phyloP scores from a whole-genome alignment of 768 basidiomycete genomes.

The Hysterangium stoloniferum region DNA sequence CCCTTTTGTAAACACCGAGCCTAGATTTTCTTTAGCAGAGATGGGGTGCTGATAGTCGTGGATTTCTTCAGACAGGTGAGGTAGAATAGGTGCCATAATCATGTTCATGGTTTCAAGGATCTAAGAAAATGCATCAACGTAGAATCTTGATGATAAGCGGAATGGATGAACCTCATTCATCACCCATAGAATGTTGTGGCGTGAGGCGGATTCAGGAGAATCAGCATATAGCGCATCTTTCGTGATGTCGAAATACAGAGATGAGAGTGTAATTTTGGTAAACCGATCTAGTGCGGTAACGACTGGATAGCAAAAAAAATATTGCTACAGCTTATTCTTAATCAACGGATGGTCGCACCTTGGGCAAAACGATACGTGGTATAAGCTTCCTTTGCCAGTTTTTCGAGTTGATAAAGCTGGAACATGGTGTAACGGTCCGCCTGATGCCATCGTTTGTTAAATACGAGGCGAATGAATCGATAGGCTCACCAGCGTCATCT shows the following conservation, averaged over 20 bases:
- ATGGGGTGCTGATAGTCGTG: conserved; percentile 32
- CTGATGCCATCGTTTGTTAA: conserved; percentile 31
- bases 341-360: conserved; percentile 39
- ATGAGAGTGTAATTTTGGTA: conserved; percentile 76
- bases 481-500: conserved; percentile 57
- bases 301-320: conserved; percentile 35
- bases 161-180: not conserved
- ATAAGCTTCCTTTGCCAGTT: conserved; percentile 60
- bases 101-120: conserved; percentile 57
- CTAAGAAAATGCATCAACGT: conserved; percentile 28
- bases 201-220: conserved; percentile 36
- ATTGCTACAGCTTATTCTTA: conserved; percentile 7
- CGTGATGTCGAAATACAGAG: conserved; percentile 65
- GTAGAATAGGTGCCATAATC: conserved; percentile 78
- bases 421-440: conserved; percentile 82
- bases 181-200: conserved; percentile 62
- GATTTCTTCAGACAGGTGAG: conserved; percentile 88
- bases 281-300: conserved; percentile 68
- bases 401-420: conserved; percentile 69
- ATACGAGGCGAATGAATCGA: not conserved
- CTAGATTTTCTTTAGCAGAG: conserved; percentile 18
- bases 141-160: not conserved
- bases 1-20: conserved; percentile 61
- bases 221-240: conserved; percentile 88
- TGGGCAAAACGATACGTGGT: conserved; percentile 69